These are phyloP conservation scores for Aspergillaceae sp. DNA, from an alignment of 2,329 filamentous ascomycete genomes.

Conservation along the genomic window DNA sequence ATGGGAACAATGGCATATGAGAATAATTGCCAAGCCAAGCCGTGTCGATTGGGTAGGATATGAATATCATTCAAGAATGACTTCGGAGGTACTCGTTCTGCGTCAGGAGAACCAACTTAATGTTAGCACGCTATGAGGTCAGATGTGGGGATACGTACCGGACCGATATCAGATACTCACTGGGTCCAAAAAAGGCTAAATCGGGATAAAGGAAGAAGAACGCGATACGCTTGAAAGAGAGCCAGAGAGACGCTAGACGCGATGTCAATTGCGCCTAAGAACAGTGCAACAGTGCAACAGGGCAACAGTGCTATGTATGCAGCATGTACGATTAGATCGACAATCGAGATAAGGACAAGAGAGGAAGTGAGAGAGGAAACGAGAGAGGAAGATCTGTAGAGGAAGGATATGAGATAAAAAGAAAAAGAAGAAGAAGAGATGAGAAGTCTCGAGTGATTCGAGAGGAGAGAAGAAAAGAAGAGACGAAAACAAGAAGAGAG, in stretches of 20 bases:
- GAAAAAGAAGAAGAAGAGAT: slow-evolving; percentile 1
- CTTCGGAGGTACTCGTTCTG: too few relatives aligned
- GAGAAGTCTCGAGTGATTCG: background rate
- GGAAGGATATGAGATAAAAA: too few relatives aligned
- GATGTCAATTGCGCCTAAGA: too few relatives aligned
- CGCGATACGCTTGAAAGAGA: too few relatives aligned
- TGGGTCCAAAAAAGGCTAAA: background rate
- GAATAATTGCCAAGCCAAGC: background rate
- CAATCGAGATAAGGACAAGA: background rate
- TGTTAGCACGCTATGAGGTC: background rate
- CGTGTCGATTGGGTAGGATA: background rate
- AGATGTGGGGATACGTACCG: background rate
- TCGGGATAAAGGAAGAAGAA: too few relatives aligned
- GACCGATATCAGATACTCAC: background rate
- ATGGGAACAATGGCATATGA: background rate
- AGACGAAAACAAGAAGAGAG: slow-evolving; percentile 1
- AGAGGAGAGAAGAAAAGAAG: slow-evolving; percentile 2
- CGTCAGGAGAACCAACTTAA: background rate
- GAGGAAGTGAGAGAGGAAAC: slow-evolving; percentile 2
- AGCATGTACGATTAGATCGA: too few relatives aligned
- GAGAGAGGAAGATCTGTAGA: slow-evolving; percentile 1
- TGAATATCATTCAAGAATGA: background rate
- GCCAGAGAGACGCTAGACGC: too few relatives aligned
- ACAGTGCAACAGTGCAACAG: too few relatives aligned
- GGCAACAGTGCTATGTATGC: too few relatives aligned